Conservation (phyloP, 495 filamentous ascomycete genomes). For the Trichoderma virens region DNA sequence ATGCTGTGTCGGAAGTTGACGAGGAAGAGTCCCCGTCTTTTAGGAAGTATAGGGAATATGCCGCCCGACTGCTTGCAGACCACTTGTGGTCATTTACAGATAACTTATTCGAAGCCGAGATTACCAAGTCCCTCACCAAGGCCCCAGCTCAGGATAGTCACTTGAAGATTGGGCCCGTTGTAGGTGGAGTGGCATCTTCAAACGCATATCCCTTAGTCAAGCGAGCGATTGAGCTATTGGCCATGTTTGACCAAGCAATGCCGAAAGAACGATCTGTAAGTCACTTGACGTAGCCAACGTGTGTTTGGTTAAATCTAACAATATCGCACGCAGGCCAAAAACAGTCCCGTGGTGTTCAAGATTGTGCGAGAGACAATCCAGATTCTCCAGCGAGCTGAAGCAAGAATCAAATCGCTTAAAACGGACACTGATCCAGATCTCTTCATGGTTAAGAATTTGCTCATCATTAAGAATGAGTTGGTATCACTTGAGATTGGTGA, state of each 20-base stretch:
- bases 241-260: constrained; percentile 65
- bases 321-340: constrained; percentile 29
- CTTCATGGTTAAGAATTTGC: constrained; percentile 85
- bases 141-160: constrained; percentile 33
- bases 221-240: constrained; percentile 74
- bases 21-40: constrained; percentile 63
- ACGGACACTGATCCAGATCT: constrained; percentile 59
- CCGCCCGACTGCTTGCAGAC: constrained; percentile 44
- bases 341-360: constrained; percentile 41
- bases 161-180: constrained; percentile 33
- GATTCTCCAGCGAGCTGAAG: constrained; percentile 45
- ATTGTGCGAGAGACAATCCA: constrained; percentile 40
- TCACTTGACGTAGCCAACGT: constrained; percentile 15
- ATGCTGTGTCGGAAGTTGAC: constrained; percentile 65
- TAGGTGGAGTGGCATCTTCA: constrained; percentile 46
- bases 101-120: constrained; percentile 41
- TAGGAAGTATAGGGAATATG: constrained; percentile 61
- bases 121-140: constrained; percentile 41
- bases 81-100: constrained; percentile 48
- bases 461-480: constrained; percentile 85
- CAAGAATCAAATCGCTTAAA: constrained; percentile 32
- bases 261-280: constrained; percentile 64
- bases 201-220: constrained; percentile 54
- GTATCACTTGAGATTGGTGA: constrained; percentile 90
- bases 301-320: constrained; percentile 29